Conservation (phyloP, 768 basidiomycete genomes). For the Suillus variegatus region DNA sequence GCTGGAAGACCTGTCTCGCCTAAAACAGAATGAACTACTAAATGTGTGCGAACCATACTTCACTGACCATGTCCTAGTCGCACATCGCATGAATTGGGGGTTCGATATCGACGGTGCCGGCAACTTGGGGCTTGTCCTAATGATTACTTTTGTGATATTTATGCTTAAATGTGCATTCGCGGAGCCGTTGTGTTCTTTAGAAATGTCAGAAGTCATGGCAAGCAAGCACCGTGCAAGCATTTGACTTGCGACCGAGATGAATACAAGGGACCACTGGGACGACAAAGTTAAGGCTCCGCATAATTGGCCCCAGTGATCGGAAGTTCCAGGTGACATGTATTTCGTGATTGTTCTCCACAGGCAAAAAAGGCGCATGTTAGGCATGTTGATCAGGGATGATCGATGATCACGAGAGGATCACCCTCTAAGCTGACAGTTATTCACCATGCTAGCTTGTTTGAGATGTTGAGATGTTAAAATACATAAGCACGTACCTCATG, state of each 20-base stretch:
- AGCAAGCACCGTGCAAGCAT: no score
- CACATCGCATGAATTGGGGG: background rate
- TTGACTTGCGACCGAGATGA: background rate
- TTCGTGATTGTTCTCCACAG: slow-evolving; percentile 5
- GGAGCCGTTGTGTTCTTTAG: background rate
- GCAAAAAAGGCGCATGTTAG: background rate
- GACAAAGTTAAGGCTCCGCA: slow-evolving; percentile 2
- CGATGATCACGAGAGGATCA: background rate
- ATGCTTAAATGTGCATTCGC: background rate
- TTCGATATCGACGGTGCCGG: no score
- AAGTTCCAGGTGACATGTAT: background rate
- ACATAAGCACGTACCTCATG: background rate
- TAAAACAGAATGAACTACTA: background rate
- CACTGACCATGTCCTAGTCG: background rate
- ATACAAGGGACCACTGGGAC: no score
- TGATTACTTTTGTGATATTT: no score
- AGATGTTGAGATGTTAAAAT: background rate
- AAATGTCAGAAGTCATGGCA: background rate
- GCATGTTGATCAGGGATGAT: background rate
- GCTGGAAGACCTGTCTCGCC: background rate
- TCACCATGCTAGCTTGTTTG: background rate
- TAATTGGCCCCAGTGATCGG: background rate
- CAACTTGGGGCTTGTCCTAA: no score
- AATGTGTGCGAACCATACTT: background rate
- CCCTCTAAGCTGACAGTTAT: no score